Evolutionary conservation across 257 asterid genomes (phyloP), one percentile per base, ranked within the genome.

Genomic region (Thymus quinquecostatus): DNA sequence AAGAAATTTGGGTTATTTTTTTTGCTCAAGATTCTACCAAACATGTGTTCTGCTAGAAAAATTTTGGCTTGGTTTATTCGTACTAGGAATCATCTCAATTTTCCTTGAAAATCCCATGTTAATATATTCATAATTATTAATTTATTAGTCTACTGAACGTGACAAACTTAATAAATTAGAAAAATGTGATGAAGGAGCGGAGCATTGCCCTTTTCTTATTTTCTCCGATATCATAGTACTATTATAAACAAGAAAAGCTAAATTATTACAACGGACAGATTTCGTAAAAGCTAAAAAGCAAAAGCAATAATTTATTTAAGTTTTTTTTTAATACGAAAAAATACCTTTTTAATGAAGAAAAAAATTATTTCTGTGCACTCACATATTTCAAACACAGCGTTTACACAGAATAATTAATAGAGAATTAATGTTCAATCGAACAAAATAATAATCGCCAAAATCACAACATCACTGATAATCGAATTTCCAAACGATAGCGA

Each of bases 11-110:
- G 21, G 21, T 13, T 4, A 8, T 3, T 10, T 9, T 5, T 4
- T 21, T 38, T 21, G 21, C 8, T 0, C 38, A 29, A 41, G 11
- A 13, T 44, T 29, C 30, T 12, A 64, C 68, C 68, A 63, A 63
- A 63, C 40, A 63, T 63, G 68, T 62, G 68, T 43, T 41, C 43
- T 62, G 51, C 53, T 27, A 0, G 53, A 62, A 10, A 63, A 27
- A 3, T 10, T 44, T 63, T 27, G 68, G 54, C 40, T 21, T n/a
- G 6, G 12, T 7, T 12, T 34, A 6, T 21, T 14, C 68, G 10
- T 60, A n/a, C 7, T 62, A 1, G 68, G 68, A 63, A 63, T 63
- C 27, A 63, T 43, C 48, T 27, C 54, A 10, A 13, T 21, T 21
- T 21, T 21, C 21, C 21, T 21, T 21, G 21, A 21, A 21, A 21